These are phyloP conservation scores for Mesembryanthemum crystallinum DNA, from an alignment of 148 eudicot species.

Conservation along the genomic window DNA sequence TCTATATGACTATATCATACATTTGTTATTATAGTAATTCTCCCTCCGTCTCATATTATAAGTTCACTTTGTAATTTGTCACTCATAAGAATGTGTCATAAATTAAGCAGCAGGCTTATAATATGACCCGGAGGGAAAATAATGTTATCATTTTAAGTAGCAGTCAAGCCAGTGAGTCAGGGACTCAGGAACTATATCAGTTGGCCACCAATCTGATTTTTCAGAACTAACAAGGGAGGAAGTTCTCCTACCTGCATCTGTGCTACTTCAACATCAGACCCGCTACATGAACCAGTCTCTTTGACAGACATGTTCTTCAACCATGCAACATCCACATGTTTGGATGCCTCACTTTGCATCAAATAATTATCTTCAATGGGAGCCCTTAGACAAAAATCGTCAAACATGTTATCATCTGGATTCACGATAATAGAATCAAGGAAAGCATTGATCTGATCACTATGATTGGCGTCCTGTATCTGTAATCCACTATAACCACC, in stretches of 20 bases:
- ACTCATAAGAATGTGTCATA: too few relatives aligned
- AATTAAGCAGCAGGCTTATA: too few relatives aligned
- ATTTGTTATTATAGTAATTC: background rate
- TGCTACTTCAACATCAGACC: slow-evolving; percentile 46
- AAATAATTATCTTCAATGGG: slow-evolving; percentile 13
- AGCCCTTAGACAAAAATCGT: slow-evolving; percentile 21
- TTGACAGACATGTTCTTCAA: slow-evolving; percentile 24
- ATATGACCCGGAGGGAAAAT: too few relatives aligned
- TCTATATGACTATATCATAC: background rate
- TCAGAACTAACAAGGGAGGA: background rate
- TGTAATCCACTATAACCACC: slow-evolving; percentile 28
- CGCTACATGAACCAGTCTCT: slow-evolving; percentile 53
- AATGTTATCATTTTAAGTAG: background rate
- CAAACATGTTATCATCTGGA: slow-evolving; percentile 33
- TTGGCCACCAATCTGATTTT: background rate
- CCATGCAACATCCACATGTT: slow-evolving; percentile 14
- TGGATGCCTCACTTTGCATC: background rate
- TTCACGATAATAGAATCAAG: slow-evolving; percentile 39
- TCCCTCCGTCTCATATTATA: too few relatives aligned
- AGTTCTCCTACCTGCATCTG: slow-evolving; percentile 41
- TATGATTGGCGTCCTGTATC: slow-evolving; percentile 40
- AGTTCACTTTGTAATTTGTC: too few relatives aligned
- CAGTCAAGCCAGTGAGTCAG: slow-evolving; percentile 3
- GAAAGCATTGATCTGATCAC: slow-evolving; percentile 38
- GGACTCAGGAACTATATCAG: background rate